Percentiles rank a stretch among this genome's conserved stretches.
Conservation (phyloP, 148 eudicot species). For the Vaccinium myrtillus region DNA sequence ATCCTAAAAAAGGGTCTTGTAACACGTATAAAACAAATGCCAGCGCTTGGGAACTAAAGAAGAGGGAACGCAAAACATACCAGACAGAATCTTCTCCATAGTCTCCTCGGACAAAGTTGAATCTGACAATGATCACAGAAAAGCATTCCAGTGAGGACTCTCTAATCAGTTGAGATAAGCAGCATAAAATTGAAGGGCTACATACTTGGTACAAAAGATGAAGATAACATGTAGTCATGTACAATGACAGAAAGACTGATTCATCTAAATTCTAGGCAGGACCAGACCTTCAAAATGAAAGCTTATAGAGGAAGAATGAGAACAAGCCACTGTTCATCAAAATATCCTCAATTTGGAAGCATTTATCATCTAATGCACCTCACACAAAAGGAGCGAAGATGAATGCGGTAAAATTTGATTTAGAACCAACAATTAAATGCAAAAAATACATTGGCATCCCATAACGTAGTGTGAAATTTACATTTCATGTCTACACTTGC, state of each 20-base stretch:
- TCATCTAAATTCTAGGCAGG: background rate
- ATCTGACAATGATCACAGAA: constrained; percentile 32
- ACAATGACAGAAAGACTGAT: background rate
- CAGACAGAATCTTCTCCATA: constrained; percentile 73
- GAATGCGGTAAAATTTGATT: background rate
- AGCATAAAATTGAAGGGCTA: background rate
- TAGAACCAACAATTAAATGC: background rate
- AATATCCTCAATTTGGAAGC: background rate
- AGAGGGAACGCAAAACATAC: constrained; percentile 30
- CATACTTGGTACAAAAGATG: background rate
- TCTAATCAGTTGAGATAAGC: constrained; percentile 2
- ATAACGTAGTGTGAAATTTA: background rate
- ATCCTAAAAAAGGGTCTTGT: background rate
- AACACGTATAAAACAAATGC: background rate
- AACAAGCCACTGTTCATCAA: background rate
- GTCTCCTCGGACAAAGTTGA: constrained; percentile 74
- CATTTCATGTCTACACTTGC: background rate
- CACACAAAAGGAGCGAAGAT: background rate
- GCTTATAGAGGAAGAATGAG: background rate
- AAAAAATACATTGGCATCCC: background rate
- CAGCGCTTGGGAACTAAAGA: background rate
- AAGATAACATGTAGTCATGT: background rate
- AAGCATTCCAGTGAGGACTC: background rate
- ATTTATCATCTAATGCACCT: background rate
- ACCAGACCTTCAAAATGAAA: constrained; percentile 1